Evolutionary conservation across 2,329 filamentous ascomycete genomes (phyloP).

Genomic region (Periconia macrospinosa): DNA sequence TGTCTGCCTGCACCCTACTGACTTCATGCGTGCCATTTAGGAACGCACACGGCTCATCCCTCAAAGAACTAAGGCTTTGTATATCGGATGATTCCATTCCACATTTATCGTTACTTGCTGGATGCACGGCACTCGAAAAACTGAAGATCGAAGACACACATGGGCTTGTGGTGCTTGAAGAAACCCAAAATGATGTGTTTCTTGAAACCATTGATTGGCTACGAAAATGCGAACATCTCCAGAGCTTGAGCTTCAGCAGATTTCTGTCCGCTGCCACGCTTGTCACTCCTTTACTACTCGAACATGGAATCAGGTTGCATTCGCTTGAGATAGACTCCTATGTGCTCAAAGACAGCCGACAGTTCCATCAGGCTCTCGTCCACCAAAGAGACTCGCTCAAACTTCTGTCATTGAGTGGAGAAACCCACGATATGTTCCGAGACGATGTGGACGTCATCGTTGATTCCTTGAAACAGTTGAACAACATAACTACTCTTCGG

Average conservation of each 20-base stretch:
- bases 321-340: constrained; percentile 56
- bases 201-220: constrained; percentile 59
- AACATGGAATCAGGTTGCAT: constrained; percentile 51
- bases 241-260: constrained; percentile 53
- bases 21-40: no score
- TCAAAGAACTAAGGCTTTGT: constrained; percentile 57
- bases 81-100: constrained; percentile 54
- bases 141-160: constrained; percentile 53
- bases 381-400: constrained; percentile 56
- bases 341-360: constrained; percentile 50
- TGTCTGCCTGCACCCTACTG: no score
- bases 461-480: constrained; percentile 55
- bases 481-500: constrained; percentile 56
- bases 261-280: constrained; percentile 58
- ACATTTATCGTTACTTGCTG: constrained; percentile 52
- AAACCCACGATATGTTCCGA: constrained; percentile 50
- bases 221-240: constrained; percentile 54
- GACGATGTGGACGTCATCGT: constrained; percentile 55
- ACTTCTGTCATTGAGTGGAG: constrained; percentile 50
- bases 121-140: constrained; percentile 53
- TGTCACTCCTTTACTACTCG: constrained; percentile 52
- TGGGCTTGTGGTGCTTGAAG: constrained; percentile 51
- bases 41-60: constrained; percentile 56
- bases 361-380: constrained; percentile 57
- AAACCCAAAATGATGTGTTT: constrained; percentile 56